Percentiles rank a stretch among this genome's conserved stretches.
Conservation (phyloP, 1,139 yeast genomes). For the Torulaspora globosa region DNA sequence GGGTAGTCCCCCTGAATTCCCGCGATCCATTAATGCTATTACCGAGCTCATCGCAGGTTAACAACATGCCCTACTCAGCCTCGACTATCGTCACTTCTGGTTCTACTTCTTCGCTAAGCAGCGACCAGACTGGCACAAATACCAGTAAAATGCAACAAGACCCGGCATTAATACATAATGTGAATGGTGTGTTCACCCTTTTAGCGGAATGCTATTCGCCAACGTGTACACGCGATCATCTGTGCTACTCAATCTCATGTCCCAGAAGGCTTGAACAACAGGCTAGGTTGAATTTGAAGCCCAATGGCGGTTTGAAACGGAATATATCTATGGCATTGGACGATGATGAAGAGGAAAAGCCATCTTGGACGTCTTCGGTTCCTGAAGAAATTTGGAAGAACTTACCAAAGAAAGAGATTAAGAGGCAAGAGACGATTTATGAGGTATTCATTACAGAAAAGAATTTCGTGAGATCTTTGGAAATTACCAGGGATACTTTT, state of each 20-base stretch:
- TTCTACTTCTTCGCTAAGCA: slow-evolving; percentile 12
- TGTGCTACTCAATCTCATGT: slow-evolving; percentile 96
- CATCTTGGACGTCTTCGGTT: slow-evolving; percentile 92
- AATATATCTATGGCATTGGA: slow-evolving; percentile 77
- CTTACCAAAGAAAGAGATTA: slow-evolving; percentile 79
- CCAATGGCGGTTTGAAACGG: slow-evolving; percentile 79
- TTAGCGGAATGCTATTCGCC: slow-evolving; percentile 95
- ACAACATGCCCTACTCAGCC: slow-evolving; percentile 10
- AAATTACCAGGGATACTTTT: slow-evolving; percentile 89
- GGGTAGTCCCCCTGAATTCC: slow-evolving; percentile 18
- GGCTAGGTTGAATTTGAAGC: slow-evolving; percentile 82
- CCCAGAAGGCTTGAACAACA: slow-evolving; percentile 95
- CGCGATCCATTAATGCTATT: slow-evolving; percentile 30
- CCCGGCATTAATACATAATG: slow-evolving; percentile 37
- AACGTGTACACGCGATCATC: slow-evolving; percentile 81
- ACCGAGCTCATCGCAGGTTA: slow-evolving; percentile 17
- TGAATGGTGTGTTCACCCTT: slow-evolving; percentile 89
- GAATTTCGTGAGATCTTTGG: slow-evolving; percentile 91
- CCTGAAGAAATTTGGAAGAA: slow-evolving; percentile 74
- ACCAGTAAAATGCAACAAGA: slow-evolving; percentile 13
- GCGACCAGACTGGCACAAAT: slow-evolving; percentile 12
- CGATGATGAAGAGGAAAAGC: slow-evolving; percentile 75
- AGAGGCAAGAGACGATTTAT: slow-evolving; percentile 91
- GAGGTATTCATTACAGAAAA: slow-evolving; percentile 93
- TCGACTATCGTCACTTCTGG: slow-evolving; percentile 14